These are phyloP conservation scores for Ephemerocybe angulata DNA, from an alignment of 768 basidiomycete genomes.

Conservation along the genomic window DNA sequence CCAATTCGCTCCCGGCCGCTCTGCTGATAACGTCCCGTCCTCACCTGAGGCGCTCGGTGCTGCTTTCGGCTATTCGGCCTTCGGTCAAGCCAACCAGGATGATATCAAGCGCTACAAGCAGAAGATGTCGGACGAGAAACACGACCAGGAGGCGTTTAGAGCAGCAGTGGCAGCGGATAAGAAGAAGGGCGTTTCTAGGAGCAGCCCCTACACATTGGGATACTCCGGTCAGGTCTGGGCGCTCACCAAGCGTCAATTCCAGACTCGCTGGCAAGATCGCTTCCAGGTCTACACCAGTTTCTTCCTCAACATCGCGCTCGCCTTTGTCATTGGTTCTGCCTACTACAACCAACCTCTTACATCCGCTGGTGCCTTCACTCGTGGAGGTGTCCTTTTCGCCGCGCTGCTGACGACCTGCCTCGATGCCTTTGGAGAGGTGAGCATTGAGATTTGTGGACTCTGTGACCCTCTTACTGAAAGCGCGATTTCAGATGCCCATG, in stretches of 20 bases:
- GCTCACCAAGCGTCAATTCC: slow-evolving; percentile 70
- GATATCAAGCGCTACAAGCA: slow-evolving; percentile 52
- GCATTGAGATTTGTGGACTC: background rate
- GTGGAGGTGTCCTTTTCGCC: slow-evolving; percentile 75
- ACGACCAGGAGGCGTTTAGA: slow-evolving; percentile 74
- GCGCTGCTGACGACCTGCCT: slow-evolving; percentile 64
- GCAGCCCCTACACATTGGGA: slow-evolving; percentile 80
- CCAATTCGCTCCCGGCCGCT: slow-evolving; percentile 63
- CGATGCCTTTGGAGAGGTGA: slow-evolving; percentile 72
- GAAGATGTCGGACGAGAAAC: slow-evolving; percentile 56
- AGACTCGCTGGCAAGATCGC: slow-evolving; percentile 66
- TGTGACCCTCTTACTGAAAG: background rate
- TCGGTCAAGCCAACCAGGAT: slow-evolving; percentile 38
- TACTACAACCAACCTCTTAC: slow-evolving; percentile 65
- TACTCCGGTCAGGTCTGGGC: slow-evolving; percentile 72
- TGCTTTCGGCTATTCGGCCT: slow-evolving; percentile 54
- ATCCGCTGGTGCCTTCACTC: slow-evolving; percentile 81
- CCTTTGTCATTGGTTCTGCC: slow-evolving; percentile 40
- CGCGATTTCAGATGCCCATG: slow-evolving; percentile 43
- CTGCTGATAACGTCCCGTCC: slow-evolving; percentile 56
- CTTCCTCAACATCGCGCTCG: slow-evolving; percentile 36
- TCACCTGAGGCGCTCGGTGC: slow-evolving; percentile 64
- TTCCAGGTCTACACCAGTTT: slow-evolving; percentile 77
- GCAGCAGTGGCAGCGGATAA: slow-evolving; percentile 76
- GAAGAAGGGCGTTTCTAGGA: slow-evolving; percentile 69